phyloP scores from a whole-genome alignment of 768 basidiomycete genomes.

The Rhizopogon salebrosus region DNA sequence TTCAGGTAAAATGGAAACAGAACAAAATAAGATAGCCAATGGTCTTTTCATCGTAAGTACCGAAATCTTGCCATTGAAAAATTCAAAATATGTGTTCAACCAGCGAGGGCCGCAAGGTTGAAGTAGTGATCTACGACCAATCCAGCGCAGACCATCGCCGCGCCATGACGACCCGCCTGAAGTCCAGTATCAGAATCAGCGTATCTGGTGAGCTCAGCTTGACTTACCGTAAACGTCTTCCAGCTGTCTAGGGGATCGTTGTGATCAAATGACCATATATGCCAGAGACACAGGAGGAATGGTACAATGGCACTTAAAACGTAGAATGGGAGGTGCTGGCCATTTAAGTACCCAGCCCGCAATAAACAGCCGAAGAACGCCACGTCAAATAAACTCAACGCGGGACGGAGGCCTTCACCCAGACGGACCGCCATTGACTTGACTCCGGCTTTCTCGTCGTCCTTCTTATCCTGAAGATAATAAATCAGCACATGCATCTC shows the following conservation, averaged over 20 bases:
- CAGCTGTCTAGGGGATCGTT: not conserved
- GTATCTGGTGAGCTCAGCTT: too few relatives aligned
- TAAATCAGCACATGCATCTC: conserved; percentile 51
- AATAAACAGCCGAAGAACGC: conserved; percentile 48
- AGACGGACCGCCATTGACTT: conserved; percentile 75
- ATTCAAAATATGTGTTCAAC: not conserved
- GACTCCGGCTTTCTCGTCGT: conserved; percentile 69
- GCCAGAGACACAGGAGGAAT: not conserved
- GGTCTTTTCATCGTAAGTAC: too few relatives aligned
- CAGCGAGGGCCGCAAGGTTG: not conserved
- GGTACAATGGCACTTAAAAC: not conserved
- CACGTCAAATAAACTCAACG: conserved; percentile 48
- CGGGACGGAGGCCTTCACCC: conserved; percentile 50
- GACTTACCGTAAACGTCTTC: not conserved
- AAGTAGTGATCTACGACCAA: not conserved
- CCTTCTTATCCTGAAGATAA: conserved; percentile 69
- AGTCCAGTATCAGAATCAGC: not conserved
- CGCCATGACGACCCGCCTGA: not conserved
- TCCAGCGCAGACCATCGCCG: not conserved
- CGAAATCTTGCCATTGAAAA: too few relatives aligned
- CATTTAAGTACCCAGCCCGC: conserved; percentile 48
- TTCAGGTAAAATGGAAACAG: too few relatives aligned
- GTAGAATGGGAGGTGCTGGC: conserved; percentile 32
- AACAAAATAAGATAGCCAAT: too few relatives aligned
- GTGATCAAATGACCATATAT: not conserved